Base-by-base conservation (phyloP, 2,329 filamentous ascomycete genomes). In the Macroventuria anomochaeta region DNA sequence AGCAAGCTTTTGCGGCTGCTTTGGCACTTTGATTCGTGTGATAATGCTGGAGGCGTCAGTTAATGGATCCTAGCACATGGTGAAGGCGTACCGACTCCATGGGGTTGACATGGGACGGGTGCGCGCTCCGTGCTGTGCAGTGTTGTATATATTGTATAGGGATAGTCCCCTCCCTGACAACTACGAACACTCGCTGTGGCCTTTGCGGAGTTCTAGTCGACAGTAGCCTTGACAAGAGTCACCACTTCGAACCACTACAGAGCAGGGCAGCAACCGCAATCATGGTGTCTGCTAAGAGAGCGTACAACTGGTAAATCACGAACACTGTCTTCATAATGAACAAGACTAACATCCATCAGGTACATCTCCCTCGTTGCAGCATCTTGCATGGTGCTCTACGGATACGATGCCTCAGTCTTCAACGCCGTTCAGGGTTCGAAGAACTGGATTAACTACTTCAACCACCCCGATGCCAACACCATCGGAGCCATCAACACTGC, bases 321-420 rank as follows among this genome's bases (percentile, higher is more conserved):
- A 42, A 21, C 13, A 29, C 15, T 13, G 23, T 12, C 28, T 21
- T 20, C 15, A n/a, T 8, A 20, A 25, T 28, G 17, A 23, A 4
- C n/a, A 26, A n/a, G 21, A 8, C 51, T 64, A 39, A 66, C 53
- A 33, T 26, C 42, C 2, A 32, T 6, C 47, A 83, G 85, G 85
- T 89, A 87, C 76, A 85, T 88, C 61, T 87, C 85, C 55, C 78
- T 88, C 43, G 84, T 89, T 60, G 87, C 87, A 51, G 87, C 88
- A 65, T 85, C 86, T 71, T 89, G 86, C 72, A 90, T 90, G 88
- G 86, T 89, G 18, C 79, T 90, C 37, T 90, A 89, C 69, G 88
- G 88, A 52, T 90, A 90, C 69, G 88, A 90, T 80, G 86, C 87
- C 1, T 88, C 86, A 31, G 87, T 89, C 39, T 90, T 86, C 79